phyloP scores from a whole-genome alignment of 495 filamentous ascomycete genomes.

The Opeltia flavorubescens region DNA sequence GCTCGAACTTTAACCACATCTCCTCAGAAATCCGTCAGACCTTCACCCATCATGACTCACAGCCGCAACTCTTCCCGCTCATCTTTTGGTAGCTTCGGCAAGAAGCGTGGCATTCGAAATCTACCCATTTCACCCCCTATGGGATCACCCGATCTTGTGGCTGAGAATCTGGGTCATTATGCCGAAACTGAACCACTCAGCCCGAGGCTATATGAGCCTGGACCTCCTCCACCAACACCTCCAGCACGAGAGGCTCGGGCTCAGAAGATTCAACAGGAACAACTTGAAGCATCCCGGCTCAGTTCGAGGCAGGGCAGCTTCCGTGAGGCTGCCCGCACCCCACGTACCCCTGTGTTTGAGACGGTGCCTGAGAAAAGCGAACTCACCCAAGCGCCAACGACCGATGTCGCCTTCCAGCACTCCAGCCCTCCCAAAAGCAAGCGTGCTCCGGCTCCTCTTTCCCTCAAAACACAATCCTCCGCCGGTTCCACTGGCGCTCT shows the following conservation, averaged over 20 bases:
- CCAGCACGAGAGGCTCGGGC: slow-evolving; percentile 4
- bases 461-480: slow-evolving; percentile 12
- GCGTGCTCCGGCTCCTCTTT: slow-evolving; percentile 12
- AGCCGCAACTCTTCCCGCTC: slow-evolving; percentile 33
- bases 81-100: slow-evolving; percentile 38
- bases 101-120: slow-evolving; percentile 34
- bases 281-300: slow-evolving; percentile 12
- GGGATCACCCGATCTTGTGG: slow-evolving; percentile 30
- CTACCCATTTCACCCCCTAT: slow-evolving; percentile 45
- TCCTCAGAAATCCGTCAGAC: slow-evolving; percentile 24
- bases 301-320: slow-evolving; percentile 11
- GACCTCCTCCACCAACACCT: slow-evolving; percentile 35
- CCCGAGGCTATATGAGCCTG: slow-evolving; percentile 42
- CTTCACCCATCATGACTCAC: slow-evolving; percentile 29
- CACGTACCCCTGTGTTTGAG: slow-evolving; percentile 12
- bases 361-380: slow-evolving; percentile 7
- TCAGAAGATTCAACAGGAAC: slow-evolving; percentile 1
- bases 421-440: slow-evolving; percentile 10
- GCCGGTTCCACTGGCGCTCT: slow-evolving; percentile 15
- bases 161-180: slow-evolving; percentile 25
- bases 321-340: slow-evolving; percentile 9
- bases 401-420: slow-evolving; percentile 6
- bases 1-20: slow-evolving; percentile 24
- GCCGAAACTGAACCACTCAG: slow-evolving; percentile 41
- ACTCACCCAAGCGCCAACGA: neutral